Evolutionary conservation across 208 protist genomes (phyloP).

Genomic region (Wallacemonas sp.): DNA sequence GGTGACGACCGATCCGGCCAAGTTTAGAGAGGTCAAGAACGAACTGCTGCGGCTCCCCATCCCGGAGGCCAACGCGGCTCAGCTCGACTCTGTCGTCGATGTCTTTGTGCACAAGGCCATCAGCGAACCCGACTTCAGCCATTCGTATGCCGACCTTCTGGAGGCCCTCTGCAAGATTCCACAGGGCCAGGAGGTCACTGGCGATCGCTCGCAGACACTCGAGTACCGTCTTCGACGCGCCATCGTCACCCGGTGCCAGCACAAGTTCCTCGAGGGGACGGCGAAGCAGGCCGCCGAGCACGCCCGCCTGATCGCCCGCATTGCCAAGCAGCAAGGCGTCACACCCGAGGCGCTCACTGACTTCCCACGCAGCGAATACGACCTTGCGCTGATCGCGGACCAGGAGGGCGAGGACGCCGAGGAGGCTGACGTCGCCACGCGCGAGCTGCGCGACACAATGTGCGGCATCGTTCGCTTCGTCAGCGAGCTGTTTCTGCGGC

Average conservation of each 20-base stretch:
- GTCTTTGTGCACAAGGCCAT: constrained; percentile 86
- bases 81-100: constrained; percentile 69
- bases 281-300: constrained; percentile 22
- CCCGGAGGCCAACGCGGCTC: constrained; percentile 68
- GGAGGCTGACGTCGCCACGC: constrained; percentile 21
- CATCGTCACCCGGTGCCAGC: constrained; percentile 68
- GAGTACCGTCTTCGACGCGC: constrained; percentile 73
- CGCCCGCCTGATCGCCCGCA: constrained; percentile 9
- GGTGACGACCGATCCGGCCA: constrained; percentile 71
- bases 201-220: constrained; percentile 57
- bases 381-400: constrained; percentile 1
- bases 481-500: constrained; percentile 69
- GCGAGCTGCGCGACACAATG: constrained; percentile 57
- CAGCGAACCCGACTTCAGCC: constrained; percentile 70
- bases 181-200: constrained; percentile 55
- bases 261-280: constrained; percentile 52
- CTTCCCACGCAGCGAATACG: constrained; percentile 9
- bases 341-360: neutral
- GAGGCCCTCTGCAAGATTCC: constrained; percentile 60
- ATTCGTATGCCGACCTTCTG: constrained; percentile 76
- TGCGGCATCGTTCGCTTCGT: constrained; percentile 82
- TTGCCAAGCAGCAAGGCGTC: constrained; percentile 7
- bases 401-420: constrained; percentile 19
- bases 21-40: constrained; percentile 85
- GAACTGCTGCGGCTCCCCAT: constrained; percentile 83